Evolutionary conservation across 345 rosid genomes (phyloP).

Genomic region (Camelina neglecta): DNA sequence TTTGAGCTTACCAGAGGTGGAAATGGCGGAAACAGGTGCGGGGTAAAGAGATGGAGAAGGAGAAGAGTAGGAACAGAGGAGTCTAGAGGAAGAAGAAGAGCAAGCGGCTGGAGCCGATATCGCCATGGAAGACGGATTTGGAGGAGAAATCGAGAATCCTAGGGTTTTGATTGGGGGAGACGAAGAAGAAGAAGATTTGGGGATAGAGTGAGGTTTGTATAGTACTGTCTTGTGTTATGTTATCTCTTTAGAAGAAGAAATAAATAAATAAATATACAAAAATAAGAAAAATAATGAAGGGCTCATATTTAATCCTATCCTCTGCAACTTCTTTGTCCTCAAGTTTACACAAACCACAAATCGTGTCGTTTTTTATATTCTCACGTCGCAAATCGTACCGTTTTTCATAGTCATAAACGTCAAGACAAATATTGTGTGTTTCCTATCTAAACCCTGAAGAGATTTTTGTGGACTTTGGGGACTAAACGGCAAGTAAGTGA

Average conservation of each 20-base stretch:
- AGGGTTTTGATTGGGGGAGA: conserved; percentile 33
- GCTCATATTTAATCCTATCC: conserved; percentile 40
- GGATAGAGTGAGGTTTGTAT: conserved; percentile 35
- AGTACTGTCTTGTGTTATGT: neutral
- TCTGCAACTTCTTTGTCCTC: conserved; percentile 23
- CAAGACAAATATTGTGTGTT: neutral
- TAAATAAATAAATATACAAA: neutral
- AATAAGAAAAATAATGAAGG: conserved; percentile 11
- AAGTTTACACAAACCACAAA: conserved; percentile 5
- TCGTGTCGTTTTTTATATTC: conserved; percentile 1
- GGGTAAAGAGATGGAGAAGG: conserved; percentile 46
- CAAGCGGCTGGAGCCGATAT: conserved; percentile 57
- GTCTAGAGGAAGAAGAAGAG: conserved; percentile 55
- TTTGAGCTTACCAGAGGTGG: conserved; percentile 40
- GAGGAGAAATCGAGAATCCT: conserved; percentile 21
- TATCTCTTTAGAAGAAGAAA: conserved; percentile 27
- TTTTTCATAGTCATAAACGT: neutral
- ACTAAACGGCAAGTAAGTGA: conserved; percentile 81
- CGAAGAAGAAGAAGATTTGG: conserved; percentile 24
- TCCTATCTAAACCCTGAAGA: conserved; percentile 60
- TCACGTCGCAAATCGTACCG: neutral
- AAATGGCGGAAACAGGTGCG: conserved; percentile 46
- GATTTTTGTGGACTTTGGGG: conserved; percentile 73
- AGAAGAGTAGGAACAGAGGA: conserved; percentile 48
- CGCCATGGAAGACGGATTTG: conserved; percentile 56